These are phyloP conservation scores for Coccomyxa sp. DNA, from an alignment of 139 green algal genomes.

Conservation along the genomic window DNA sequence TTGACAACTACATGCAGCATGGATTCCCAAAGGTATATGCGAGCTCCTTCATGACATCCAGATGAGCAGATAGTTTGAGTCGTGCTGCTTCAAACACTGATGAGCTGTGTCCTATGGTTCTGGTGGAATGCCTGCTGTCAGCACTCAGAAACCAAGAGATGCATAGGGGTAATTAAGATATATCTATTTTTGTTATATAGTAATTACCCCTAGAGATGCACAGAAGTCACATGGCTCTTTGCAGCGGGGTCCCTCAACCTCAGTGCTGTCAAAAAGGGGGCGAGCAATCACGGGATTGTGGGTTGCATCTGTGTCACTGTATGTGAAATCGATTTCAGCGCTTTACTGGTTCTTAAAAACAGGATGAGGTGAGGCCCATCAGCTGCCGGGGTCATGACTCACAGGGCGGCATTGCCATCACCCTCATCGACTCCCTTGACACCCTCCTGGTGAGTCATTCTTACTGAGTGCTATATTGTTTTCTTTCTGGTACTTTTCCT, in stretches of 20 bases:
- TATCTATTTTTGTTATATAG: neutral
- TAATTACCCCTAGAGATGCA: too few species aligned
- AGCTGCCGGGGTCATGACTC: constrained; percentile 69
- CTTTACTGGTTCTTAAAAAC: neutral
- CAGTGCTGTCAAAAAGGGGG: neutral
- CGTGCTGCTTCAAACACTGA: neutral
- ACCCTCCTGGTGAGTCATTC: constrained; percentile 59
- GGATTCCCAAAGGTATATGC: constrained; percentile 63
- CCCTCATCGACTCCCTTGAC: constrained; percentile 80
- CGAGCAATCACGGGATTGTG: neutral
- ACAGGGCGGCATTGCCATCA: constrained; percentile 79
- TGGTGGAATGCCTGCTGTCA: too few species aligned
- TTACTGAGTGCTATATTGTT: neutral
- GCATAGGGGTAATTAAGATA: too few species aligned
- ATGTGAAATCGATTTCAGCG: too few species aligned
- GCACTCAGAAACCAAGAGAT: too few species aligned
- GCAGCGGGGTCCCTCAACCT: neutral
- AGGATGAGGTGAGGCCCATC: constrained; percentile 78
- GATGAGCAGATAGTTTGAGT: neutral
- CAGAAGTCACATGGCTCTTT: neutral
- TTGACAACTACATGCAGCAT: constrained; percentile 63
- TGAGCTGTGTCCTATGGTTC: constrained; percentile 1
- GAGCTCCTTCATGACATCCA: neutral
- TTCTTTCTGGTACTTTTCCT: too few species aligned
- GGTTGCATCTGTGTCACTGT: neutral